Evolutionary conservation across 306 rosid genomes (phyloP).

Genomic region (Malus sylvestris): DNA sequence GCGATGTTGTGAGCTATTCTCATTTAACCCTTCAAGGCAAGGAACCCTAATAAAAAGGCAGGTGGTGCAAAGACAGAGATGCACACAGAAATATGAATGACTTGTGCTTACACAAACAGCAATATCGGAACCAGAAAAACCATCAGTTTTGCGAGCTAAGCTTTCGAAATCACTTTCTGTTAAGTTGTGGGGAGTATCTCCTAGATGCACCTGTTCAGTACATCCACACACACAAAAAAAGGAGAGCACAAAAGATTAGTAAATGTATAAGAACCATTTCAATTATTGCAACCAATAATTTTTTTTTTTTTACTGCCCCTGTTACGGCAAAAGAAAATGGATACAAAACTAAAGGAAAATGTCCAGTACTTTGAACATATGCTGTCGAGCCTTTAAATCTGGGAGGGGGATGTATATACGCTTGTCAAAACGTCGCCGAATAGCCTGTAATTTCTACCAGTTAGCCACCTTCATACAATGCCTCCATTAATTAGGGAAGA

Average conservation of each 20-base stretch:
- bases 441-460: slow-evolving; percentile 58
- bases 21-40: background rate
- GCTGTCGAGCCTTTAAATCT: slow-evolving; percentile 89
- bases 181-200: slow-evolving; percentile 94
- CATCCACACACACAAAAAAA: slow-evolving; percentile 10
- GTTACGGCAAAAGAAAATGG: background rate
- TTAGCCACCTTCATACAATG: slow-evolving; percentile 21
- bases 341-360: slow-evolving; percentile 14
- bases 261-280: background rate
- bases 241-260: background rate
- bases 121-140: slow-evolving; percentile 96
- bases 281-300: background rate
- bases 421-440: slow-evolving; percentile 96
- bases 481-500: slow-evolving; percentile 4
- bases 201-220: slow-evolving; percentile 82
- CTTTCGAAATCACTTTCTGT: slow-evolving; percentile 80
- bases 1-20: background rate
- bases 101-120: slow-evolving; percentile 86
- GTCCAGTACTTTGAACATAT: slow-evolving; percentile 79
- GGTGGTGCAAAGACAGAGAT: background rate
- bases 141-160: slow-evolving; percentile 74
- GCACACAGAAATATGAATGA: slow-evolving; percentile 4
- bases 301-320: background rate
- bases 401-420: slow-evolving; percentile 99
- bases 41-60: background rate